Base-by-base conservation (phyloP, 495 filamentous ascomycete species). In the Aspergillus ostianus region DNA sequence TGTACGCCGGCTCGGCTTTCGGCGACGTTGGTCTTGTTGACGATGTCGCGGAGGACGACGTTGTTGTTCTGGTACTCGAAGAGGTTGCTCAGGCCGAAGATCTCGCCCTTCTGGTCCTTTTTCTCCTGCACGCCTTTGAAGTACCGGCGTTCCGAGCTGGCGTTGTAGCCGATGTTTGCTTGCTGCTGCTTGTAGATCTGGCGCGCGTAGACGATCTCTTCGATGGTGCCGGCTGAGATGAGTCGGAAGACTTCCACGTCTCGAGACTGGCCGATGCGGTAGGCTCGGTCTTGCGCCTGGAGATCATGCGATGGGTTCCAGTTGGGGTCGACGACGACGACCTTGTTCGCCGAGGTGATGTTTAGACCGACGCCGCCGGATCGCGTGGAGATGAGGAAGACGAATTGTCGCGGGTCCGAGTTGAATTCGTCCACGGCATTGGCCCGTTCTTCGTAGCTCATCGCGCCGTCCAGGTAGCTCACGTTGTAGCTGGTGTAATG, bases 171-270 rank as follows among this genome's bases (percentile, higher is more conserved):
- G 53, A 98, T 98, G 65, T 96, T 97, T 3, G 94, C 94, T 69
- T 98, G 94, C 66, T 98, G 94, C 68, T 98, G 94, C 69, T 98
- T 98, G 78, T 98, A 98, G 57, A 98, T 96, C 67, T 98, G 94
- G 10, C 94, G 84, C 0, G 94, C 94, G 66, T 98, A 98, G 36
- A 97, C 90, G 60, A 97, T 96, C 72, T 98, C 94, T 67, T 98
- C 94, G 56, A 98, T 93, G 0, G 95, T 98, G 17, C 94, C 94
- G 0, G 88, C 87, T 7, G 87, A 93, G n/a, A 98, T 85, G 26
- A 98, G 84, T 15, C 94, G 88, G 74, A 96, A 98, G 10, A 98
- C 95, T 66, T 98, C 95, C 6, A 98, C 94, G 65, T 98, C 92
- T 5, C 94, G 84, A 0, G 84, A 81, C 73, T 98, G 94, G 10